Percentiles rank a stretch among this genome's conserved stretches.
phyloP scores from a whole-genome alignment of 208 protist species.

The Leishmania martiniquensis region DNA sequence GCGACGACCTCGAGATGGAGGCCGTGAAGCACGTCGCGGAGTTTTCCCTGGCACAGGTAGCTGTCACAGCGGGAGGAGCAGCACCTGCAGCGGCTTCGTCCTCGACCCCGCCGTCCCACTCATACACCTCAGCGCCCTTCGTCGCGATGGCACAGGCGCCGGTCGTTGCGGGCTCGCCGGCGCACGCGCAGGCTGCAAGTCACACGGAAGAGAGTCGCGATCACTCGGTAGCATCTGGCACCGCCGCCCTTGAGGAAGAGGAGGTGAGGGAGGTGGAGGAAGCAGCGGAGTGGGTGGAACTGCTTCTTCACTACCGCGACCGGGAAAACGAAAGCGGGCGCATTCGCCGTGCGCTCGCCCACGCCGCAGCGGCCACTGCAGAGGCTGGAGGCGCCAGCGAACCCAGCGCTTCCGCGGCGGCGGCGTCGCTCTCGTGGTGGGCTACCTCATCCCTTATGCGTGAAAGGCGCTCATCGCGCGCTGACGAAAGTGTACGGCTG shows the following conservation, averaged over 20 bases:
- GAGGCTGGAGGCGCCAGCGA: background rate
- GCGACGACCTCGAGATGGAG: slow-evolving; percentile 29
- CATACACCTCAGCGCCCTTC: background rate
- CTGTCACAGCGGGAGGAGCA: background rate
- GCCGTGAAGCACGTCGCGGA: slow-evolving; percentile 10
- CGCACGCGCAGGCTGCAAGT: background rate
- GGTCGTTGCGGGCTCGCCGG: background rate
- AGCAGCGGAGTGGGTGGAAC: slow-evolving; percentile 35
- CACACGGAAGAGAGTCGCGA: background rate
- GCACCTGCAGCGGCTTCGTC: background rate
- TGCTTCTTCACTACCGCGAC: slow-evolving; percentile 42
- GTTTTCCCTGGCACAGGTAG: slow-evolving; percentile 18
- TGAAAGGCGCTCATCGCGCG: background rate
- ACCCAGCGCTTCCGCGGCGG: background rate
- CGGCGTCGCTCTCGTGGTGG: slow-evolving; percentile 18
- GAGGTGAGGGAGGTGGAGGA: slow-evolving; percentile 15
- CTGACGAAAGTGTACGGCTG: background rate
- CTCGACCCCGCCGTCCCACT: background rate
- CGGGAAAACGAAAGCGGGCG: slow-evolving; percentile 36
- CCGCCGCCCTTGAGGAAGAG: background rate
- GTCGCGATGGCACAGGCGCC: background rate
- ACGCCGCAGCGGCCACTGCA: background rate
- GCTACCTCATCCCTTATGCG: slow-evolving; percentile 25
- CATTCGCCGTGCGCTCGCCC: slow-evolving; percentile 9
- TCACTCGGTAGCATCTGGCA: background rate